Base-by-base conservation (phyloP, 148 eudicot species). In the Vaccinium corymbosum region DNA sequence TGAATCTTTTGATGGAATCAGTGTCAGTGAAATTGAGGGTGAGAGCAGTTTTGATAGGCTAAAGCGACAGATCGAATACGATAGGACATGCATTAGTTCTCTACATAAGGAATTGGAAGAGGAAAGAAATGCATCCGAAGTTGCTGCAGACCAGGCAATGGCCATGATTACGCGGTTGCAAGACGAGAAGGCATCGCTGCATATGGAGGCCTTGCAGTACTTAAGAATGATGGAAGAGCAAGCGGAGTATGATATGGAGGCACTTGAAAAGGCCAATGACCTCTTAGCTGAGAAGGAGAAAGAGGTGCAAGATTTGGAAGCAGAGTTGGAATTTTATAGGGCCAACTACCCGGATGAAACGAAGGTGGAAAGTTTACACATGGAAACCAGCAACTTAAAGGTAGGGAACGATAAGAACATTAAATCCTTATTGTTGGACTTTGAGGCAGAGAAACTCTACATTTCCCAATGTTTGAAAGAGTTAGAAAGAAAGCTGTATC, bases 111-210 rank as follows among this genome's bases (percentile, higher is more conserved):
- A 95, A 79, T 86, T 93, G 55, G 98, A 95, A 56, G 94, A 89
- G 85, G 98, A 95, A 87, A 91, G 97, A 88, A 90, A 83, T 83
- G 95, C 97, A 22, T 80, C 97, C 22, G 90, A 93, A 1, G 85
- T 90, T 82, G 92, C 95, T 13, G 93, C 94, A 6, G 91, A 91
- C 83, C 89, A 95, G 85, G 94, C 97, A 16, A 93, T 95, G 97
- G 92, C 96, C 32, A 95, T 95, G 98, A 95, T 95, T 70, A 94
- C 95, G 1, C 90, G 93, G 86, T 88, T 94, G 85, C 98, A 94
- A 82, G 95, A 93, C 86, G 98, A 95, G 84, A 95, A 94, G 61
- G 91, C 96, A 29, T 86, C 93, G 4, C 90, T 94, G 79, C 90
- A 90, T 84, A 90, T 94, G 94, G 98, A 94, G 82, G 98, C 98